Conservation (phyloP, 106 monocot species). For the Dioscorea alata region DNA sequence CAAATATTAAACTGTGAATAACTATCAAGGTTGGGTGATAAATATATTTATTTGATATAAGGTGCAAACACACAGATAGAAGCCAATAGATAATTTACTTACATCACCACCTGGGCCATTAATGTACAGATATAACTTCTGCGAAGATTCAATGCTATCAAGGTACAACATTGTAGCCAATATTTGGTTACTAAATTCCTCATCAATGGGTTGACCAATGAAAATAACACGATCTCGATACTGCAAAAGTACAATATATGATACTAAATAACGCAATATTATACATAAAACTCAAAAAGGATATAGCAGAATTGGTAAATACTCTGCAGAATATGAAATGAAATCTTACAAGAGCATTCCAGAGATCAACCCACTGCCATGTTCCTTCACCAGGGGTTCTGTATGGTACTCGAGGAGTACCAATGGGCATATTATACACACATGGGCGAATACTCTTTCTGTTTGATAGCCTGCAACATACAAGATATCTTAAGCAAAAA, state of each 20-base stretch:
- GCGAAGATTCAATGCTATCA: constrained; percentile 71
- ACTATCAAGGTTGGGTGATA: too few relatives aligned
- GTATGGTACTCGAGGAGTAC: constrained; percentile 79
- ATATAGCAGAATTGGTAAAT: not conserved
- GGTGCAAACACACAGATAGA: too few relatives aligned
- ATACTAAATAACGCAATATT: not conserved
- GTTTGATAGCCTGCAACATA: constrained; percentile 28
- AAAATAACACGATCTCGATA: constrained; percentile 87
- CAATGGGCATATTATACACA: constrained; percentile 81
- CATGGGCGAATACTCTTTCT: constrained; percentile 26
- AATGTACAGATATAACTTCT: constrained; percentile 80
- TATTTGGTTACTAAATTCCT: constrained; percentile 86
- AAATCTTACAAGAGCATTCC: constrained; percentile 87
- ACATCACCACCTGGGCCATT: constrained; percentile 96
- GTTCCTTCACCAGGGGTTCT: constrained; percentile 84
- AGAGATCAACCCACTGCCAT: constrained; percentile 88
- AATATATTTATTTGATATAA: too few relatives aligned
- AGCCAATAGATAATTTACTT: constrained; percentile 17
- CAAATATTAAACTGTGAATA: too few relatives aligned
- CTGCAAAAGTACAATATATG: constrained; percentile 35
- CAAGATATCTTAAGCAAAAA: not conserved
- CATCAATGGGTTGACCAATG: constrained; percentile 83
- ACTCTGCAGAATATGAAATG: not conserved
- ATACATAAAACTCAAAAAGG: not conserved
- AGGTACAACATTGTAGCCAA: constrained; percentile 90